A percentile compares a stretch with the other conserved stretches of the same genome.
Conservation (phyloP, 768 basidiomycete species). For the Suillus subaureus region DNA sequence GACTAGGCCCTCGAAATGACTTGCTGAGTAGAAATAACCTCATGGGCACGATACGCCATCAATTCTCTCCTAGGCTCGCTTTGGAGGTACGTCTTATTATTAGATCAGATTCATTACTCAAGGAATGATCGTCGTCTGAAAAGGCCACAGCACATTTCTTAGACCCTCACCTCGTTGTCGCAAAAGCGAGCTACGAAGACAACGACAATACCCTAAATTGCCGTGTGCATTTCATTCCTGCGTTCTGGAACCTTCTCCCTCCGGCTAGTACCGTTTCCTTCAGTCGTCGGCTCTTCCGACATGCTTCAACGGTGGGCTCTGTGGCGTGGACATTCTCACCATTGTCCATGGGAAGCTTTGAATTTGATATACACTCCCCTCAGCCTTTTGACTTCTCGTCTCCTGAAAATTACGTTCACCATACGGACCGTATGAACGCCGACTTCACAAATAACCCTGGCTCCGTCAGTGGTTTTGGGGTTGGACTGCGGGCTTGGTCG, state of each 20-base stretch:
- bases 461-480: conserved; percentile 53
- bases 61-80: conserved; percentile 66
- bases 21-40: conserved; percentile 43
- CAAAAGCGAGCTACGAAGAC: conserved; percentile 52
- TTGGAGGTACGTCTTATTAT: conserved; percentile 42
- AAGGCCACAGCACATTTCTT: conserved; percentile 45
- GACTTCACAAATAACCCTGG: conserved; percentile 38
- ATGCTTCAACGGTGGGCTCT: conserved; percentile 48
- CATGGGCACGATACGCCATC: conserved; percentile 73
- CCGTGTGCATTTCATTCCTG: conserved; percentile 39
- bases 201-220: conserved; percentile 47
- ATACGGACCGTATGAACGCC: conserved; percentile 24
- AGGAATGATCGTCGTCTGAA: conserved; percentile 1
- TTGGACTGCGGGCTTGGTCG: conserved; percentile 48
- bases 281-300: conserved; percentile 54
- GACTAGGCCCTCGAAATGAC: conserved; percentile 18
- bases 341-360: conserved; percentile 30
- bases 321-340: conserved; percentile 34
- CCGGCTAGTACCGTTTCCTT: conserved; percentile 47
- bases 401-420: conserved; percentile 24
- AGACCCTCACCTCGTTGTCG: conserved; percentile 41
- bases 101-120: conserved; percentile 17
- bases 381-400: conserved; percentile 39
- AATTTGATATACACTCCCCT: conserved; percentile 47
- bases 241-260: conserved; percentile 31